These are phyloP conservation scores for Brassica balearica DNA, from an alignment of 441 rosid species.

Conservation along the genomic window DNA sequence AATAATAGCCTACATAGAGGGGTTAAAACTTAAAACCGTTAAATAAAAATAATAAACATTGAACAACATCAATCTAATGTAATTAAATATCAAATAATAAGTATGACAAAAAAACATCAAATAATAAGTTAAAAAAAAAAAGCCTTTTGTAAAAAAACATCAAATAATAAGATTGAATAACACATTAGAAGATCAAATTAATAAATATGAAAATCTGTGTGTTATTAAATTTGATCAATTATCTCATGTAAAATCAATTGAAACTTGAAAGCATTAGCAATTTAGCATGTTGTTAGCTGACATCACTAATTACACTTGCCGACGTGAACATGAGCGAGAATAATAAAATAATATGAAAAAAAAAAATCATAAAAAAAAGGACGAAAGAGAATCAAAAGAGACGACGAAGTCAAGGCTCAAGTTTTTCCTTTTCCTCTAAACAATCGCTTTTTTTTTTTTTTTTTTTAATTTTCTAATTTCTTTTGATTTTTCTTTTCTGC, in stretches of 20 bases:
- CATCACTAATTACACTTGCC: slow-evolving; percentile 29
- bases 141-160: too few species aligned
- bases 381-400: slow-evolving; percentile 34
- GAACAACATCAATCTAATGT: background rate
- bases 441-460: slow-evolving; percentile 9
- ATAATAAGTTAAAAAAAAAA: too few species aligned
- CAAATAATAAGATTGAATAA: background rate
- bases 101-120: too few species aligned
- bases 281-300: background rate
- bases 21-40: background rate
- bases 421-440: slow-evolving; percentile 38
- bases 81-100: too few species aligned
- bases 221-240: background rate
- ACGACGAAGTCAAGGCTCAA: slow-evolving; percentile 45
- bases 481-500: slow-evolving; percentile 10
- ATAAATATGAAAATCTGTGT: background rate
- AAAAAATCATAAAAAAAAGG: background rate
- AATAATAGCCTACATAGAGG: background rate
- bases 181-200: background rate
- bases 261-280: background rate
- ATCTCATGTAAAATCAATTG: background rate
- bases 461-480: background rate
- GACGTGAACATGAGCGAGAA: slow-evolving; percentile 23
- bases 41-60: background rate
- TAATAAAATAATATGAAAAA: slow-evolving; percentile 2